A percentile compares a stretch with the other conserved stretches of the same genome.
phyloP scores from a whole-genome alignment of 1,284 basidiomycete species.

The Moesziomyces globuligerus region DNA sequence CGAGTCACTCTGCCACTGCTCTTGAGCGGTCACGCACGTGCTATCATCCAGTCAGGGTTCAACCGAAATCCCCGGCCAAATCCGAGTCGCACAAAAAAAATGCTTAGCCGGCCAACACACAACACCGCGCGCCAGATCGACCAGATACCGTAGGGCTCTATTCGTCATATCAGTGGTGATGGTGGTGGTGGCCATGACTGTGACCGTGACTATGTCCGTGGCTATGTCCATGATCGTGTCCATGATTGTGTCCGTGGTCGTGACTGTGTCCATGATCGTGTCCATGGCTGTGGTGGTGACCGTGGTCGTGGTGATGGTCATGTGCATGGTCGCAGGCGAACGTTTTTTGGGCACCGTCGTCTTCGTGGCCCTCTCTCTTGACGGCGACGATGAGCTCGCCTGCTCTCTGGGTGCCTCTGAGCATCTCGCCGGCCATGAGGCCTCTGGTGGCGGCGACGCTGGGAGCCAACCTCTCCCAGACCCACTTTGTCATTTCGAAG shows the following conservation, averaged over 20 bases:
- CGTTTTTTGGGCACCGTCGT: slow-evolving; percentile 25
- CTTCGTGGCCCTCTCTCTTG: slow-evolving; percentile 50
- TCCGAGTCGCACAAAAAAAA: slow-evolving; percentile 10
- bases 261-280: slow-evolving; percentile 39
- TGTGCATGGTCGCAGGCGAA: slow-evolving; percentile 31
- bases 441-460: slow-evolving; percentile 55
- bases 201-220: slow-evolving; percentile 20
- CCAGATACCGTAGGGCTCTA: too few species aligned
- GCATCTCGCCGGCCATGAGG: slow-evolving; percentile 53
- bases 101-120: slow-evolving; percentile 26
- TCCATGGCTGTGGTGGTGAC: slow-evolving; percentile 21
- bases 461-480: slow-evolving; percentile 60
- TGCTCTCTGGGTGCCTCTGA: slow-evolving; percentile 55
- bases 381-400: slow-evolving; percentile 63
- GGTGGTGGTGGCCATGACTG: slow-evolving; percentile 5
- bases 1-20: not conserved
- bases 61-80: slow-evolving; percentile 7
- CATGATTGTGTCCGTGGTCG: slow-evolving; percentile 14
- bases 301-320: slow-evolving; percentile 33
- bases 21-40: slow-evolving; percentile 11
- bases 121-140: too few species aligned
- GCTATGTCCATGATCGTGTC: slow-evolving; percentile 18
- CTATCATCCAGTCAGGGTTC: slow-evolving; percentile 1
- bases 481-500: slow-evolving; percentile 59
- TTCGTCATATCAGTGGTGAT: not conserved